Conservation (phyloP, 352 stramenopile species). For the Globisporangium barbulae region DNA sequence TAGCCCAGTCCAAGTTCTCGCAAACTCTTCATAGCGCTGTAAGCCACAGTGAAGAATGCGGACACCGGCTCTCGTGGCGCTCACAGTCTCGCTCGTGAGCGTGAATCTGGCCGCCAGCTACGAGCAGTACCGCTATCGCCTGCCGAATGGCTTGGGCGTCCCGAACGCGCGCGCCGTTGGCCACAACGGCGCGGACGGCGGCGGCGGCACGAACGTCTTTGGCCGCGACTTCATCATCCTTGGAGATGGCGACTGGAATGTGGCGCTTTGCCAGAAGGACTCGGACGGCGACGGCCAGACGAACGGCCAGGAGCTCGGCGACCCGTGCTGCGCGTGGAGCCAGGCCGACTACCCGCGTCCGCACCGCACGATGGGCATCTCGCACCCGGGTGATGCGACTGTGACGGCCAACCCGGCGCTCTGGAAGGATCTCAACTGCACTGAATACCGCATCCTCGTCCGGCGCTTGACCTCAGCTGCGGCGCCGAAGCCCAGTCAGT, state of each 20-base stretch:
- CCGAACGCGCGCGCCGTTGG: constrained; percentile 2
- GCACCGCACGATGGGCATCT: background rate
- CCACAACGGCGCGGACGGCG: constrained; percentile 2
- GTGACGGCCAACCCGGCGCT: background rate
- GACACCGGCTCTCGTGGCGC: background rate
- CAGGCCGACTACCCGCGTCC: background rate
- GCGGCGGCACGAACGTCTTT: background rate
- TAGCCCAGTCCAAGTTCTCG: too few relatives aligned
- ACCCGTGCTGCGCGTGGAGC: constrained; percentile 47
- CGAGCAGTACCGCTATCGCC: constrained; percentile 10
- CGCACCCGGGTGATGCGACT: background rate
- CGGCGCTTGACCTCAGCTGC: background rate
- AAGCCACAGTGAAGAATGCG: background rate
- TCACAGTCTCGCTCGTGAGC: background rate
- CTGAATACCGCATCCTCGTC: background rate
- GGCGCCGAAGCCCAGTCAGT: background rate
- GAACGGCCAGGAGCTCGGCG: constrained; percentile 64
- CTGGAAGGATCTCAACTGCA: background rate
- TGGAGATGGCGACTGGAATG: background rate
- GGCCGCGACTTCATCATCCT: background rate
- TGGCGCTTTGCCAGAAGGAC: constrained; percentile 15
- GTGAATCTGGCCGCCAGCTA: background rate
- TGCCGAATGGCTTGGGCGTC: constrained; percentile 7
- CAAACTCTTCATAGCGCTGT: too few relatives aligned
- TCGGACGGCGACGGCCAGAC: constrained; percentile 43